Base-by-base conservation (phyloP, 2,329 filamentous ascomycete species). In the Neobulgaria alba region DNA sequence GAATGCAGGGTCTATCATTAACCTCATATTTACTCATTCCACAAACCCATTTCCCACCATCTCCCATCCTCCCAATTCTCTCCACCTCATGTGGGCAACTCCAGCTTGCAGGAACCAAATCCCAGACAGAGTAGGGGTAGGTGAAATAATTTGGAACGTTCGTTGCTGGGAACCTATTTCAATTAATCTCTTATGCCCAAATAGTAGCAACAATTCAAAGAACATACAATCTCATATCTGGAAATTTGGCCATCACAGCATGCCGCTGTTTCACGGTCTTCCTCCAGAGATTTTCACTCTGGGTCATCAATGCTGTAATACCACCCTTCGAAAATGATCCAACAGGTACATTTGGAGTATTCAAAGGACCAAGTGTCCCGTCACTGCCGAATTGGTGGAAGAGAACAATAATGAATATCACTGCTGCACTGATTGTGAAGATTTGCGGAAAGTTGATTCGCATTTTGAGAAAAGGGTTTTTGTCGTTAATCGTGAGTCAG, bases 31-130 rank as follows among this genome's bases (percentile, higher is more conserved):
- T 45, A 16, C 55, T 58, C 57, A 64, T 61, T 33, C 63, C 63
- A 49, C 62, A 65, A 10, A 64, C 56, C 57, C 60, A 63, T 43
- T 65, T 66, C 26, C 63, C 63, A 15, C 63, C 62, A 40, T 63
- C 62, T 29, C 63, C 63, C 37, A 62, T 54, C 8, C 53, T 46
- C 5, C 63, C 62, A 20, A 65, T 53, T 3, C 63, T 54, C 43
- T 64, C 60, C 18, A 65, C 52, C 29, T 64, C 61, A 39, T 60
- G 55, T 7, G 63, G 63, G 48, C 63, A 66, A 42, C 55, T 57
- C 50, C 58, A 65, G 5, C 58, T 56, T 4, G 63, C 58, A 3
- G 59, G 61, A 3, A 58, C 49, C 36, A 64, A 58, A 50, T 66
- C 63, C 60, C 61, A 66, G 9, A 64, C 55, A 5, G 57, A 53